Evolutionary conservation across 306 rosid species (phyloP), one percentile per base, ranked within the genome.

Genomic region (Vigna nakashimae): DNA sequence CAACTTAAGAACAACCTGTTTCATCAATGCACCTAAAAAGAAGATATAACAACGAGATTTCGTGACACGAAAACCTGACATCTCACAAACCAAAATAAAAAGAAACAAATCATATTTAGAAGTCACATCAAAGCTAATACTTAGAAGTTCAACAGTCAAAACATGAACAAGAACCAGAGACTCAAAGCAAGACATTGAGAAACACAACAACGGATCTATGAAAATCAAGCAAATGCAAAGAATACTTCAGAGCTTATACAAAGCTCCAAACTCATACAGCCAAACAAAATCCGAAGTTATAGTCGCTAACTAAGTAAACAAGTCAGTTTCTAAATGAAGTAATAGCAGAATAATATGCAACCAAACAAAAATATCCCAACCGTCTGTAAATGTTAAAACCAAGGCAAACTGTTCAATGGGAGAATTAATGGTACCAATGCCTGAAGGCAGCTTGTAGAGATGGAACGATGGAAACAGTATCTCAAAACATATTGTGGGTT

Each of bases 131-230:
- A 57, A 70, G 73, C 46, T 18, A 75, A 30, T 26, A 26, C 42
- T 50, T 59, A n/a, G n/a, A 75, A 58, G 58, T 79, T 17, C 69
- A 50, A 34, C 13, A 51, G 72, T 59, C 67, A 60, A 67, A 24
- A 57, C 24, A 5, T 53, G 63, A 58, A 36, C 17, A 68, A 57
- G 36, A 62, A 68, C 40, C 17, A 69, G 24, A 42, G 34, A 28
- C 60, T 15, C 36, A 38, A 62, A 40, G 51, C 42, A 60, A 30
- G 40, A 82, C 49, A 71, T 14, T 45, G 36, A 20, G 62, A 59
- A 59, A 59, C 30, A 79, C 60, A 79, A 71, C 20, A 58, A 49
- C 1, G 42, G 42, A 51, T 57, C 22, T 79, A 28, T 56, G 71
- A 59, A 55, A 28, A 58, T 70, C 49, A 63, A 36, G 34, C 43